Evolutionary conservation across 768 basidiomycete species (phyloP).

Genomic region (Gelatoporia subvermispora): DNA sequence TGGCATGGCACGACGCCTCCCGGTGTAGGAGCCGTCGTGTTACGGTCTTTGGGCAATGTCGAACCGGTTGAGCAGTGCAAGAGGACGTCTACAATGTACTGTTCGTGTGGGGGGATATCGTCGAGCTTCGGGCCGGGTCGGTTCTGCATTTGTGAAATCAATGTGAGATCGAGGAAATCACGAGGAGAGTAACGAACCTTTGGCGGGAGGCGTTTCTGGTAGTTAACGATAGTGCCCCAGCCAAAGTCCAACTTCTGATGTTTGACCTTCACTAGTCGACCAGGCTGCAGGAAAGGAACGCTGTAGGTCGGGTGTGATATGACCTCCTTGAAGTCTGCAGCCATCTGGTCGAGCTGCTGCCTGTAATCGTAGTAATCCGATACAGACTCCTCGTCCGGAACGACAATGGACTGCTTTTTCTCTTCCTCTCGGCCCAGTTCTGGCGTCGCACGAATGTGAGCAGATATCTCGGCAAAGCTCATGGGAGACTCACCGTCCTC

Average conservation of each 20-base stretch:
- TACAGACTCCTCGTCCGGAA: conserved; percentile 80
- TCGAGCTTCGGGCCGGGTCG: conserved; percentile 64
- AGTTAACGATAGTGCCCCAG: conserved; percentile 94
- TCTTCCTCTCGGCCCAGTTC: conserved; percentile 76
- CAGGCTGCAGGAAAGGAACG: conserved; percentile 90
- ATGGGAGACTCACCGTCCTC: conserved; percentile 62
- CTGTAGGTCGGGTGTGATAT: conserved; percentile 93
- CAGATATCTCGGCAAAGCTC: background rate
- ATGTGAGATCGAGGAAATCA: background rate
- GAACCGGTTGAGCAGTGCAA: conserved; percentile 71
- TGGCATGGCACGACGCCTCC: conserved; percentile 74
- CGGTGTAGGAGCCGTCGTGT: conserved; percentile 50
- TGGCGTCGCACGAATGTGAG: conserved; percentile 24
- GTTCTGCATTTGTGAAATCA: conserved; percentile 36
- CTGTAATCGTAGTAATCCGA: conserved; percentile 89
- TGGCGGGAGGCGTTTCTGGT: conserved; percentile 77
- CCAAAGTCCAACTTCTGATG: conserved; percentile 88
- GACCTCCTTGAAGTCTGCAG: conserved; percentile 83
- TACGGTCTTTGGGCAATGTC: conserved; percentile 53
- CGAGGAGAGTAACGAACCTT: conserved; percentile 45
- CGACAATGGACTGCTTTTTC: conserved; percentile 52
- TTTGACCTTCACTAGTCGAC: conserved; percentile 88
- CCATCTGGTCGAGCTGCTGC: conserved; percentile 89
- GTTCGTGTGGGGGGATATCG: conserved; percentile 75
- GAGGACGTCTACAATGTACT: conserved; percentile 91